Base-by-base conservation (phyloP, 805 yeast species). In the Kodamaea hsintzibuensis region DNA sequence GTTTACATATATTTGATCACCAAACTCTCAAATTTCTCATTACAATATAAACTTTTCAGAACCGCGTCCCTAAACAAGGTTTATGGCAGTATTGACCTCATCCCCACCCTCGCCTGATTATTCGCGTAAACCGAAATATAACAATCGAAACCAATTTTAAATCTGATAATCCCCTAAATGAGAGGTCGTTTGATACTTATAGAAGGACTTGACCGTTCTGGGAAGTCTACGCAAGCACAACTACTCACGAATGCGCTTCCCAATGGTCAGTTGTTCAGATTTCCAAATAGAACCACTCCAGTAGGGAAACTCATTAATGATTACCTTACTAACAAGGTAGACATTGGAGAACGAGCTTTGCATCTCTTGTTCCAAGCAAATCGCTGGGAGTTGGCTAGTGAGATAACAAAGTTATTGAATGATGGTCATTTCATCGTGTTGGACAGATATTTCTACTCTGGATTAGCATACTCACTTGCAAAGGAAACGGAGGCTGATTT, bases 201-300 rank as follows among this genome's bases (percentile, higher is more conserved):
- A 1, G 99, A 95, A 69, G 99, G 99, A 0, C 81, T 95, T 1
- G 99, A 95, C 64, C 74, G 99, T 49, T 87, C 98, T 0, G 99
- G 99, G 0, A 95, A 95, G 64, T 83, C 97, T 2, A 91, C 98
- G 0, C 99, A 95, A 66, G 74, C 76, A 1, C 63, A 71, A 4
- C 79, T 79, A 2, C 65, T 76, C 3, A 51, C 62, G 1, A 48
- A 50, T 10, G 51, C 55, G 30, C 59, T 71, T 54, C 35, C 35
- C 13, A 25, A 59, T 8, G 61, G 63, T 13, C 74, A 75, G 52
- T 69, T 88, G 37, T 63, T 88, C 57, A 92, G 91, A 67, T 92
- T 95, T 60, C 99, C 99, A 12, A 93, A 92, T 49, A 77, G 99
- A 56, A 75, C 88, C 0, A 95, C 98, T 0, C 78, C 80, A 9